A percentile compares a stretch with the other conserved stretches of the same genome.
Evolutionary conservation across 148 eudicot genomes (phyloP).

Genomic region (Silene uniflora): DNA sequence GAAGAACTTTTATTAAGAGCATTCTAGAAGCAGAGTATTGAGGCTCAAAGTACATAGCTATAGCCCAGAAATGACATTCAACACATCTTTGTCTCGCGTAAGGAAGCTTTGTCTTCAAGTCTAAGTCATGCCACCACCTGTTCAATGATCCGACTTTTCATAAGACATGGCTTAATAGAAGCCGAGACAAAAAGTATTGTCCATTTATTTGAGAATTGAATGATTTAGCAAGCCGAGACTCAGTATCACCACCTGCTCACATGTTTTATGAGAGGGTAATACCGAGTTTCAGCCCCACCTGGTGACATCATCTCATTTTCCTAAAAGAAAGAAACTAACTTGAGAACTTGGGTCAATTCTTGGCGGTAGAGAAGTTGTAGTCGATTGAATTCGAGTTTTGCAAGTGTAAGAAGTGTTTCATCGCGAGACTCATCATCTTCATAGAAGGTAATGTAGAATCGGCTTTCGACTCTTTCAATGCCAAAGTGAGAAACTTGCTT

Average conservation of each 20-base stretch:
- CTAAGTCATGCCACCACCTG: slow-evolving; percentile 40
- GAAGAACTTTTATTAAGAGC: slow-evolving; percentile 22
- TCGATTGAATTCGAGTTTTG: slow-evolving; percentile 36
- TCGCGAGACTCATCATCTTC: slow-evolving; percentile 26
- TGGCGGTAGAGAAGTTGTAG: slow-evolving; percentile 35
- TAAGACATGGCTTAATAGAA: too few relatives aligned
- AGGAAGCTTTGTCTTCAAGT: slow-evolving; percentile 28
- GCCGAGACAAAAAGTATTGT: too few relatives aligned
- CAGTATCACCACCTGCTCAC: too few relatives aligned
- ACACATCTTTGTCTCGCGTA: slow-evolving; percentile 38
- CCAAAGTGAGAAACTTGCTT: slow-evolving; percentile 26
- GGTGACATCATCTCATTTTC: too few relatives aligned
- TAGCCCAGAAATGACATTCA: slow-evolving; percentile 34
- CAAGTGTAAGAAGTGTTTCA: slow-evolving; percentile 27
- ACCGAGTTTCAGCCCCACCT: too few relatives aligned
- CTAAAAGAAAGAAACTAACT: slow-evolving; percentile 14
- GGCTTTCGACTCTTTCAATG: slow-evolving; percentile 24
- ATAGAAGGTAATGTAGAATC: slow-evolving; percentile 25
- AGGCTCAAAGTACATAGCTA: slow-evolving; percentile 31
- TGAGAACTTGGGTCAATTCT: slow-evolving; percentile 33
- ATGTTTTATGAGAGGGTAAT: too few relatives aligned
- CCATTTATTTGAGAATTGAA: too few relatives aligned
- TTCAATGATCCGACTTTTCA: too few relatives aligned
- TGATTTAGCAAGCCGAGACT: too few relatives aligned
- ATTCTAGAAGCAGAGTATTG: slow-evolving; percentile 32